Conservation (phyloP, 2,329 filamentous ascomycete genomes). For the Colletotrichum eleusines region DNA sequence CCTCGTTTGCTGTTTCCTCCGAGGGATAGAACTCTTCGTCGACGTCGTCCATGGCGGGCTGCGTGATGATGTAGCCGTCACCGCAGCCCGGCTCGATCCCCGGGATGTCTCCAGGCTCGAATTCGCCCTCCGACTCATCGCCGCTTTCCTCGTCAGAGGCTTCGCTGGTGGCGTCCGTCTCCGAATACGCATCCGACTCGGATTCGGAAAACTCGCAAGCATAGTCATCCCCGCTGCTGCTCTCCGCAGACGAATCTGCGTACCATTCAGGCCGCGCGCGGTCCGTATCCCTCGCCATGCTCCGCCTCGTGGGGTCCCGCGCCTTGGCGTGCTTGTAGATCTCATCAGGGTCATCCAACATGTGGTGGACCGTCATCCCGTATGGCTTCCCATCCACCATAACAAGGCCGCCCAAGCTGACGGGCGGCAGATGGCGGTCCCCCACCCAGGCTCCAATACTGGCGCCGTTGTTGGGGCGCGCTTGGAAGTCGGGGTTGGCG, state of each 20-base stretch:
- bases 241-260: slow-evolving; percentile 56
- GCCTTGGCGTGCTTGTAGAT: slow-evolving; percentile 42
- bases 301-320: slow-evolving; percentile 47
- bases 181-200: slow-evolving; percentile 66
- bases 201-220: slow-evolving; percentile 73
- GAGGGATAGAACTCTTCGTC: slow-evolving; percentile 85
- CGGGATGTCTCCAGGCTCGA: slow-evolving; percentile 79
- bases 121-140: slow-evolving; percentile 67
- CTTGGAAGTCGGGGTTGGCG: slow-evolving; percentile 82
- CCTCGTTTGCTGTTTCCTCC: slow-evolving; percentile 77
- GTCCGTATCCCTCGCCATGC: slow-evolving; percentile 53
- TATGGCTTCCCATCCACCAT: slow-evolving; percentile 86
- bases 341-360: slow-evolving; percentile 80
- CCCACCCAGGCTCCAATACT: slow-evolving; percentile 93
- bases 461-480: slow-evolving; percentile 83
- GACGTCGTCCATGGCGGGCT: slow-evolving; percentile 91
- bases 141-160: slow-evolving; percentile 59
- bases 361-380: slow-evolving; percentile 97
- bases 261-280: slow-evolving; percentile 58
- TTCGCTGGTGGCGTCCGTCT: slow-evolving; percentile 66
- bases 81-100: slow-evolving; percentile 82
- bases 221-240: slow-evolving; percentile 64
- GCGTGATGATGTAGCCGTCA: slow-evolving; percentile 85
- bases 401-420: slow-evolving; percentile 90
- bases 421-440: slow-evolving; percentile 87